Conservation (phyloP, 352 stramenopile genomes). For the Phytophthora agathidicida region DNA sequence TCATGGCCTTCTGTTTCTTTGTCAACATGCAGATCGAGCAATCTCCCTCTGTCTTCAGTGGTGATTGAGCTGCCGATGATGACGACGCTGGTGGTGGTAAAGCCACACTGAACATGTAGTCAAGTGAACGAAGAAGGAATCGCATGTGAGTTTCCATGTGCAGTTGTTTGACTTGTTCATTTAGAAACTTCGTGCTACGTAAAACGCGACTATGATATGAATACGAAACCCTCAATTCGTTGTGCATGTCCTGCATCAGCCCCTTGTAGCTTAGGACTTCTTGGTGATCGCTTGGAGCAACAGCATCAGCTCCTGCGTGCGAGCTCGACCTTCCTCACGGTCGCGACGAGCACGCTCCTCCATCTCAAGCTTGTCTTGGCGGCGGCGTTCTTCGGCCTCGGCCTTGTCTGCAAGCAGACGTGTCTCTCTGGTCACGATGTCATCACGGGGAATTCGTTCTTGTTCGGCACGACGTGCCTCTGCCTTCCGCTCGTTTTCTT, state of each 20-base stretch:
- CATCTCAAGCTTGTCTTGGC: background rate
- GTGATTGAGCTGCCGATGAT: background rate
- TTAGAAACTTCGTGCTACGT: background rate
- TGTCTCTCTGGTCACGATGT: background rate
- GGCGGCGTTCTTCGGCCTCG: background rate
- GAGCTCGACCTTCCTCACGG: background rate
- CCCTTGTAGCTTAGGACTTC: background rate
- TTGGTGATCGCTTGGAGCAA: background rate
- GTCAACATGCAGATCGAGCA: too few species aligned
- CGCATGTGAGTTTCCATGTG: background rate
- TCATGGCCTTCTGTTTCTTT: too few species aligned
- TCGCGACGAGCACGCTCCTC: background rate
- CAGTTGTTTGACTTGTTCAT: background rate
- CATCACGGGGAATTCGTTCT: background rate
- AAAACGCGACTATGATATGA: background rate
- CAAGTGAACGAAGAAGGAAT: background rate
- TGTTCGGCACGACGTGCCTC: constrained; percentile 1
- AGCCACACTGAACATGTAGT: background rate
- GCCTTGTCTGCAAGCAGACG: background rate
- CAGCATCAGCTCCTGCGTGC: background rate
- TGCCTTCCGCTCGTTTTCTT: constrained; percentile 11
- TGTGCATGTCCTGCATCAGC: background rate
- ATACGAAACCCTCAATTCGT: background rate
- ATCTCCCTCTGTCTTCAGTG: background rate
- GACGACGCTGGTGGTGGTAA: background rate